Evolutionary conservation across 73 alveolate genomes (phyloP), one percentile per base, ranked within the genome.

Genomic region (Paramecium sexaurelia): DNA sequence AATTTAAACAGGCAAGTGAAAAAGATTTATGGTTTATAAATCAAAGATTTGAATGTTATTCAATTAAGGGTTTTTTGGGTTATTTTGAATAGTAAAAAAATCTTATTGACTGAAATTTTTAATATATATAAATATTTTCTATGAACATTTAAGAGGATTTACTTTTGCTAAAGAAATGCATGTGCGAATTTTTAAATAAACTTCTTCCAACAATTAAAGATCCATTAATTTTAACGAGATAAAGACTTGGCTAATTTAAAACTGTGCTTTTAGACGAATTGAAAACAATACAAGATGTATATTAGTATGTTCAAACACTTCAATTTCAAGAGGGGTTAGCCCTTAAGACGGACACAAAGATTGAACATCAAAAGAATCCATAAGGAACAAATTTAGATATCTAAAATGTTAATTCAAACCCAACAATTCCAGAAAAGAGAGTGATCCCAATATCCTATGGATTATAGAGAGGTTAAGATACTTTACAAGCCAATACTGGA

Each of bases 21-120:
- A 78, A 78, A 33, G 90, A 78, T 7, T 41, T 78, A 40, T 78
- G 90, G 90, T 78, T 22, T 45, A n/a, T 78, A 8, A 78, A 78
- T 41, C 22, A 78, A 24, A 39, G 90, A 40, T 37, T 78, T 78
- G 90, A 78, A 19, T 78, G 90, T 22, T 36, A 22, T 22, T 20
- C 43, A 24, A 37, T 78, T 19, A 26, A 78, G 3, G 68, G 41
- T 6, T 78, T 78, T 13, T 20, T 71, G 66, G 86, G 32, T 4
- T 22, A 71, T 33, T 71, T 71, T 33, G 86, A 36, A 35, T 11
- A 71, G 56, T 71, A 32, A 29, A 36, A 71, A 71, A 35, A 71
- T 5, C 37, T 35, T n/a, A 37, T 27, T 71, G 86, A 32, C 32
- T 71, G 7, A 37, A 71, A 71, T 26, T 61, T 61, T 61, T 3